Conservation (phyloP, 805 yeast genomes). For the Phaffomyces antillensis region DNA sequence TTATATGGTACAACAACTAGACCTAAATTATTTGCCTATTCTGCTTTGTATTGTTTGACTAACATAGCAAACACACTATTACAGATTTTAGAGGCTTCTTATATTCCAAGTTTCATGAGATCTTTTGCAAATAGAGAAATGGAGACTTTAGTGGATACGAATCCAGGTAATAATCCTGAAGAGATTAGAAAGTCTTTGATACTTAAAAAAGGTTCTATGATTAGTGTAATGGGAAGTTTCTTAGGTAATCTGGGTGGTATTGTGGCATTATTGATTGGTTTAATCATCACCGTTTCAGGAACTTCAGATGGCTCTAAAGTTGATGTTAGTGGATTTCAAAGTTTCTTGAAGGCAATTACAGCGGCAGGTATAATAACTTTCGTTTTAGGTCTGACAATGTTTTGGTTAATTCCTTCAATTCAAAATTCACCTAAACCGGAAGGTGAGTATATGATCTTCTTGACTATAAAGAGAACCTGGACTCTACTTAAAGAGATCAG, state of each 20-base stretch:
- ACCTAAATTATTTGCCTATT: slow-evolving; percentile 20
- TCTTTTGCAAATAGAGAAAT: slow-evolving; percentile 16
- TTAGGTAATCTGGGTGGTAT: slow-evolving; percentile 33
- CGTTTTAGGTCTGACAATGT: slow-evolving; percentile 21
- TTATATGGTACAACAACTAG: slow-evolving; percentile 18
- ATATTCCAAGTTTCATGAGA: slow-evolving; percentile 35
- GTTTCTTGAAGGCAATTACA: slow-evolving; percentile 32
- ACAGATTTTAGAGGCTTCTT: slow-evolving; percentile 33
- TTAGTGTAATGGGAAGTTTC: slow-evolving; percentile 32
- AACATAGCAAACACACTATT: slow-evolving; percentile 26
- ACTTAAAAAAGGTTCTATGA: slow-evolving; percentile 28
- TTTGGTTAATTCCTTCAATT: slow-evolving; percentile 27
- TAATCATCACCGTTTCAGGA: slow-evolving; percentile 29
- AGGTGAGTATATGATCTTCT: slow-evolving; percentile 21
- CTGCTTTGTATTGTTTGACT: slow-evolving; percentile 28
- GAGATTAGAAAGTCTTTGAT: slow-evolving; percentile 21
- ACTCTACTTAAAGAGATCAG: slow-evolving; percentile 21
- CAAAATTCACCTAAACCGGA: slow-evolving; percentile 24
- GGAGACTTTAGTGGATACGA: slow-evolving; percentile 5
- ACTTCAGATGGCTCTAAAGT: slow-evolving; percentile 14
- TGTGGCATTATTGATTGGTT: slow-evolving; percentile 30
- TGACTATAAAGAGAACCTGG: slow-evolving; percentile 25
- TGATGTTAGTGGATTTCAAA: slow-evolving; percentile 26
- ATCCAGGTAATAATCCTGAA: slow-evolving; percentile 12
- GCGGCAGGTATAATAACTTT: slow-evolving; percentile 32